These are phyloP conservation scores for button mushroom (Agaricus bisporus) DNA, from an alignment of 768 basidiomycete species.

Conservation along the genomic window DNA sequence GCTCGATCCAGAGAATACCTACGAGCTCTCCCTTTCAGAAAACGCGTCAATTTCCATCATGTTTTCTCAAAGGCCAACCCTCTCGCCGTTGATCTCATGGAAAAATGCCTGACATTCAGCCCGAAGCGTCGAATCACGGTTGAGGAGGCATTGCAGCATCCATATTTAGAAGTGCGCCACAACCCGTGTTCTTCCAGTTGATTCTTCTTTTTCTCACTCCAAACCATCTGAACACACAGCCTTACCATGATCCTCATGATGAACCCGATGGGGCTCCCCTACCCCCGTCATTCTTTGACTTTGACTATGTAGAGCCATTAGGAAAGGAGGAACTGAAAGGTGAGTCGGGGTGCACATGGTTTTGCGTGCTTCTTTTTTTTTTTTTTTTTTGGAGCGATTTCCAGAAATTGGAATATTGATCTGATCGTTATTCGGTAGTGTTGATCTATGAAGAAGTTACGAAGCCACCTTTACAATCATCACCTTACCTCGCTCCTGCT, in stretches of 20 bases:
- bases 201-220: background rate
- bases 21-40: slow-evolving; percentile 82
- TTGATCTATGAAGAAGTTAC: slow-evolving; percentile 9
- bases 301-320: slow-evolving; percentile 63
- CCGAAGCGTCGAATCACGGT: slow-evolving; percentile 87
- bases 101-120: slow-evolving; percentile 76
- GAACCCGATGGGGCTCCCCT: slow-evolving; percentile 77
- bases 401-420: background rate
- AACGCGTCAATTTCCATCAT: slow-evolving; percentile 61
- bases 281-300: slow-evolving; percentile 78
- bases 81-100: slow-evolving; percentile 70
- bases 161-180: slow-evolving; percentile 68
- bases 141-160: slow-evolving; percentile 81
- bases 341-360: slow-evolving; percentile 14
- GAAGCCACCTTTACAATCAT: background rate
- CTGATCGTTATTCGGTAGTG: background rate
- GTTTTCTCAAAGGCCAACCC: slow-evolving; percentile 76
- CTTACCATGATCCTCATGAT: slow-evolving; percentile 86
- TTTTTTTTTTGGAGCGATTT: too few relatives aligned
- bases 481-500: slow-evolving; percentile 1
- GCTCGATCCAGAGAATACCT: slow-evolving; percentile 78
- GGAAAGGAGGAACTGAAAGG: slow-evolving; percentile 70
- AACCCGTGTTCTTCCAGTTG: background rate
- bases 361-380: slow-evolving; percentile 6
- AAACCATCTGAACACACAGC: slow-evolving; percentile 29